Evolutionary conservation across 495 filamentous ascomycete genomes (phyloP).

Genomic region (Talaromyces borbonicus): DNA sequence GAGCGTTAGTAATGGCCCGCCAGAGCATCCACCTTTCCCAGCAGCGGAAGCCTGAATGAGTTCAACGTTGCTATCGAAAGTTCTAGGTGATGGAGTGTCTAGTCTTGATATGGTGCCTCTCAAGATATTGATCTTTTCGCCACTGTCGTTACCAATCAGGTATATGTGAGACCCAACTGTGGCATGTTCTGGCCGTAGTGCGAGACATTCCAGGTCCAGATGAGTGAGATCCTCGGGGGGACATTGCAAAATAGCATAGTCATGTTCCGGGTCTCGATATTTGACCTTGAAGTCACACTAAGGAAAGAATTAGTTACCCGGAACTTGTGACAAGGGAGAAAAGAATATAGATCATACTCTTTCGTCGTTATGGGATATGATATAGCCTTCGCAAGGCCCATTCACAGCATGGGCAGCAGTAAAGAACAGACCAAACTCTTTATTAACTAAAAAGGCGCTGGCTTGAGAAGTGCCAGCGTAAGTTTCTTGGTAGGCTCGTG

Average conservation of each 20-base stretch:
- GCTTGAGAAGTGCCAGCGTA: conserved; percentile 5
- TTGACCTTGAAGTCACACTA: conserved; percentile 6
- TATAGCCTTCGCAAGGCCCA: conserved; percentile 5
- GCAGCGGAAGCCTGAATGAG: conserved; percentile 5
- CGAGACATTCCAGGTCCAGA: conserved; percentile 1
- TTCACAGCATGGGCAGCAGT: conserved; percentile 5
- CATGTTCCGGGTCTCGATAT: conserved; percentile 4
- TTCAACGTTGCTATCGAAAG: conserved; percentile 5
- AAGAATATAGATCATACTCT: background rate
- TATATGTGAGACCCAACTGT: conserved; percentile 5
- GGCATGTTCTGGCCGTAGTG: background rate
- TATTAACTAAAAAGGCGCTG: conserved; percentile 4
- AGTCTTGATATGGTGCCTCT: conserved; percentile 2
- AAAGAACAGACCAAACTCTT: conserved; percentile 2
- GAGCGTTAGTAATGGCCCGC: background rate
- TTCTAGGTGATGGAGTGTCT: background rate
- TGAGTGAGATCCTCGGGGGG: background rate
- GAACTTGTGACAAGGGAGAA: too few relatives aligned
- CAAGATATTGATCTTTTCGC: conserved; percentile 5
- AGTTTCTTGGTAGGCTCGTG: conserved; percentile 1
- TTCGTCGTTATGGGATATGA: conserved; percentile 6
- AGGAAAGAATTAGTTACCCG: too few relatives aligned
- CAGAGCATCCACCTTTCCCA: conserved; percentile 5
- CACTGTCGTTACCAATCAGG: conserved; percentile 5
- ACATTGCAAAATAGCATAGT: conserved; percentile 6